Conservation (phyloP, 1,284 basidiomycete species). For the Cutaneotrichosporon sp. region DNA sequence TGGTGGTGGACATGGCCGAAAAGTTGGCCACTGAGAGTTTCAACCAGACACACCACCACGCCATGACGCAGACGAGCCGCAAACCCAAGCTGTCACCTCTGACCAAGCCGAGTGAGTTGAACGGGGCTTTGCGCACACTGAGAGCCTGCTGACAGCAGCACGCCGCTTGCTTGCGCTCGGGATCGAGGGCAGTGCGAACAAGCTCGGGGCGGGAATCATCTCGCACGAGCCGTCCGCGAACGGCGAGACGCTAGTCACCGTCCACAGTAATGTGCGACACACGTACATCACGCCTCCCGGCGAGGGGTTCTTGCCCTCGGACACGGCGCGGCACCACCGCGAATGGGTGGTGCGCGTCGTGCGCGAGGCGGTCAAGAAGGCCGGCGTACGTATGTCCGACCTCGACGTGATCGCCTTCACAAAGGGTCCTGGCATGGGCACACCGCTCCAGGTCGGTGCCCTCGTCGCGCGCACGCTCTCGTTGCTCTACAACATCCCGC, state of each 20-base stretch:
- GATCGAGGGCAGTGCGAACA: constrained; percentile 94
- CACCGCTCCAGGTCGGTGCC: constrained; percentile 89
- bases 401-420: constrained; percentile 96
- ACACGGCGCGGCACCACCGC: constrained; percentile 93
- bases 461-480: constrained; percentile 90
- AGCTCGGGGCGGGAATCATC: constrained; percentile 93
- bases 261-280: constrained; percentile 83
- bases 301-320: constrained; percentile 90
- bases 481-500: constrained; percentile 79
- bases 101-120: constrained; percentile 29
- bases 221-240: constrained; percentile 56
- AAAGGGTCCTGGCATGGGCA: constrained; percentile 98
- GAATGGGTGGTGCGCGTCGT: constrained; percentile 85
- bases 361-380: constrained; percentile 68
- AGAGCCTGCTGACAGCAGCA: constrained; percentile 11
- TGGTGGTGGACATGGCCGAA: neutral
- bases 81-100: constrained; percentile 36
- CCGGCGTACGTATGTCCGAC: constrained; percentile 65
- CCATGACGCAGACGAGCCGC: constrained; percentile 18
- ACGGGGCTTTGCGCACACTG: neutral
- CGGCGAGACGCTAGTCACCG: constrained; percentile 51
- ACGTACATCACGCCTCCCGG: constrained; percentile 98
- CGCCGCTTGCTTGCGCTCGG: constrained; percentile 57
- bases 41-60: neutral
- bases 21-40: constrained; percentile 9